Evolutionary conservation across 73 alveolate species (phyloP), one percentile per base, ranked within the genome.

Genomic region (Halteria grandinella): DNA sequence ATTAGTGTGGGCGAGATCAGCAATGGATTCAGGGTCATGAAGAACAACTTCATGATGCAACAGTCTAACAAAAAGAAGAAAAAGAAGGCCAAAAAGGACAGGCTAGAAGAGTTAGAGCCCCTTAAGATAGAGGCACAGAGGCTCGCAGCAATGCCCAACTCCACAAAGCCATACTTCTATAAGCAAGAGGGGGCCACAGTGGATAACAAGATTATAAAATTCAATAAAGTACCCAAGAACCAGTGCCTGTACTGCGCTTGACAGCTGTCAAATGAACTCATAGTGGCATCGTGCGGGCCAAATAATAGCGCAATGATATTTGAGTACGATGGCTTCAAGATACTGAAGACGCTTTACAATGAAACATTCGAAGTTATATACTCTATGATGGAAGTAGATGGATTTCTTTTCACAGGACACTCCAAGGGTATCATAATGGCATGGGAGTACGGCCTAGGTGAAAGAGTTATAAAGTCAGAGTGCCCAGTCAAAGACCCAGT

Each of bases 231-330:
- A 18, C 74, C 74, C 28, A 57, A 57, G 57, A 57, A 57, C 36
- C 23, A 57, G 23, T 57, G 74, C 31, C 57, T 57, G 4, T 57
- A 57, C 57, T 57, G 74, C 18, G 36, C 74, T 57, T 57, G 74
- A 57, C 23, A 57, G 36, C 54, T 57, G 21, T 23, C 74, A 17
- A 57, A 57, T 29, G 74, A 57, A 33, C 18, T 31, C 14, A 57
- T 57, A 27, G 74, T 57, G 6, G 74, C 74, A 29, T 57, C 74
- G 14, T 57, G 74, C 18, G 74, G 74, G 6, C 74, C 74, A 27
- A 57, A 57, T 29, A 57, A 57, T 21, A 57, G 74, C 28, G 74
- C 74, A 3, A 57, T 57, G 74, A 57, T 57, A 7, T 57, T 57
- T 18, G 74, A 57, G 28, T 31, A 57, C 36, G 74, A 57, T 11